Evolutionary conservation across 2,329 filamentous ascomycete species (phyloP), one percentile per base, ranked within the genome.

Genomic region (Cladosporium sp.): DNA sequence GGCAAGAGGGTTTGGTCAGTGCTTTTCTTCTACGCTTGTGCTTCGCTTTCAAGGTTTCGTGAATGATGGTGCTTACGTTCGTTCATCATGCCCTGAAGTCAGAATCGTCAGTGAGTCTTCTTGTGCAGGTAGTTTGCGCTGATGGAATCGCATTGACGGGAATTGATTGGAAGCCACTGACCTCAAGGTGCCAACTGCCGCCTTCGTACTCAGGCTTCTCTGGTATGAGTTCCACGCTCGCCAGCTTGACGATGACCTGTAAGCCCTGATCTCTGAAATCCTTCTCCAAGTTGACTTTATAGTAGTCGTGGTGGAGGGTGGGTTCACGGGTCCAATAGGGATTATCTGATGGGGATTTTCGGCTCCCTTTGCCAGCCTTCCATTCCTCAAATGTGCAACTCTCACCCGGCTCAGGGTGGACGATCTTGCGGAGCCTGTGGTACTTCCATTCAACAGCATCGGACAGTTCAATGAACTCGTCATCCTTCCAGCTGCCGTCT

Each of bases 181-280:
- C 54, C 54, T 56, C 54, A 22, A 56, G 54, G 37, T 84, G 82
- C 78, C 82, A 85, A 1, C 70, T 72, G 0, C 82, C 82, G 15
- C 80, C 80, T 0, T 71, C 68, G 61, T 83, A 87, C 0, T 65
- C 65, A 0, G 84, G 81, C 2, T 82, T 78, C 17, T 82, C 80
- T 0, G 85, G 85, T 0, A 78, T 83, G 0, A 87, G 73, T 40
- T 85, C 75, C 51, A 87, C 80, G 35, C 77, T 80, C 1, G 82
- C 78, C 61, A 89, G 74, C 65, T 84, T 45, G 70, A 83, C 61
- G 63, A 78, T 25, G 78, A 83, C 60, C 66, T 84, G 17, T 69
- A 78, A 12, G 78, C 80, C 2, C 83, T 83, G 66, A 1, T 74
- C 64, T 12, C 68, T 62, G 58, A 73, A 78, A n/a, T 73, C 63